Base-by-base conservation (phyloP, 805 yeast species). In the Huiozyma sinensis region DNA sequence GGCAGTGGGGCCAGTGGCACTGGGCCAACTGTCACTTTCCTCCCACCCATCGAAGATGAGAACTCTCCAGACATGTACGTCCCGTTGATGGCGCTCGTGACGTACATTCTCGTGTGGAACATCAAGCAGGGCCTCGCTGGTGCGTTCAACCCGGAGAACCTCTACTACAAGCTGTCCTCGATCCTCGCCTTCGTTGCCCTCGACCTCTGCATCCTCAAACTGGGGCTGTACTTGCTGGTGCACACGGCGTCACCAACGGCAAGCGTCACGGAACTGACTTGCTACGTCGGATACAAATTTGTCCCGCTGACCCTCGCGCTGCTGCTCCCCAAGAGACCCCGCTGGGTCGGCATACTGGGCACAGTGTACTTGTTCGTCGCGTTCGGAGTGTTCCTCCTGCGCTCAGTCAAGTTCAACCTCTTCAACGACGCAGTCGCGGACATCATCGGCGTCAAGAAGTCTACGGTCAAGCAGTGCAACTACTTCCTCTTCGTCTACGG, bases 51-150 rank as follows among this genome's bases (percentile, higher is more conserved):
- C 39, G 85, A 83, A 48, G 98, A 92, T 60, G 72, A 82, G 46
- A 92, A 94, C 57, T 94, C 97, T 0, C 98, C 98, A 2, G 99
- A 92, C 61, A 73, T 92, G 69, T 92, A 92, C 64, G 85, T 92
- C 44, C 99, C 99, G 6, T 48, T 85, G 48, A 92, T 94, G 97
- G 85, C 96, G 1, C 76, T 83, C 55, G 76, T 87, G 41, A 87
- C 97, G 0, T 89, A 89, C 57, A 81, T 90, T 41, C 67, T 92
- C 47, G 71, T 86, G 33, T 79, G 90, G 75, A 90, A 95, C 2
- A 73, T 83, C 24, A 73, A 83, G 50, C 83, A 85, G 46, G 99
- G 98, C 8, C 65, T 90, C 43, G 76, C 79, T 45, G 96, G 95
- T 28, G 80, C 80, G 30, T 92, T 92, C 69, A 95, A 90, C 55